phyloP scores from a whole-genome alignment of 495 filamentous ascomycete species.

The Aspergillus carlsbadensis region DNA sequence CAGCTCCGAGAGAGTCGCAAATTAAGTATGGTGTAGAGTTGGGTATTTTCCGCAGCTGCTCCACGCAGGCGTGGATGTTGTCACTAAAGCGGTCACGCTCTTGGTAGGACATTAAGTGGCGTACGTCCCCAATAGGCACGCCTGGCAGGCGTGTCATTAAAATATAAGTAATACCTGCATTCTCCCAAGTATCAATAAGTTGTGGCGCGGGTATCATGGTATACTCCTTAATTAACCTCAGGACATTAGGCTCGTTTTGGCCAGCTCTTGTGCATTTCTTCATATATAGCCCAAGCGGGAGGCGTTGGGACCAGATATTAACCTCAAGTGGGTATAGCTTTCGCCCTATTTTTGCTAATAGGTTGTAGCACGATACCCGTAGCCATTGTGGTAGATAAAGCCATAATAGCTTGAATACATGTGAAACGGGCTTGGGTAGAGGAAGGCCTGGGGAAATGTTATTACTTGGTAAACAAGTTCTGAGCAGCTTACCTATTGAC shows the following conservation, averaged over 20 bases:
- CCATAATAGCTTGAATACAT: not conserved
- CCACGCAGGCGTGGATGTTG: constrained; percentile 11
- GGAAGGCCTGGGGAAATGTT: too few species aligned
- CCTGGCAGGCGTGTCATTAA: constrained; percentile 21
- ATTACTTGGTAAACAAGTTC: too few species aligned
- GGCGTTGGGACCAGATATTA: constrained; percentile 7
- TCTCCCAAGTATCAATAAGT: constrained; percentile 10
- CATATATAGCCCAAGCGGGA: constrained; percentile 20
- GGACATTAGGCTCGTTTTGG: constrained; percentile 15
- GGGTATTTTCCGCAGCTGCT: constrained; percentile 22
- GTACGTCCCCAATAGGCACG: not conserved
- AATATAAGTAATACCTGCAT: constrained; percentile 7
- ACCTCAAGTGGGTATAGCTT: constrained; percentile 1
- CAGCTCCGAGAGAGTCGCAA: constrained; percentile 17
- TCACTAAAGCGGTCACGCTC: constrained; percentile 20
- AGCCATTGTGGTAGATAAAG: not conserved
- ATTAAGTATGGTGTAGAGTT: constrained; percentile 21
- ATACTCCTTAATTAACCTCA: constrained; percentile 19
- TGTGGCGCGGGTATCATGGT: constrained; percentile 24
- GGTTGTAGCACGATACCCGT: not conserved
- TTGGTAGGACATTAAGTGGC: constrained; percentile 19
- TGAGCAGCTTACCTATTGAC: constrained; percentile 7
- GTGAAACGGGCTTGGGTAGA: not conserved
- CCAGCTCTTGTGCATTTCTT: constrained; percentile 18
- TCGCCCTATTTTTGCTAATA: not conserved